Evolutionary conservation across 225 moss, liverwort and hornwort genomes (phyloP), one percentile per base, ranked within the genome.

Genomic region (Rhytidiadelphus loreus): DNA sequence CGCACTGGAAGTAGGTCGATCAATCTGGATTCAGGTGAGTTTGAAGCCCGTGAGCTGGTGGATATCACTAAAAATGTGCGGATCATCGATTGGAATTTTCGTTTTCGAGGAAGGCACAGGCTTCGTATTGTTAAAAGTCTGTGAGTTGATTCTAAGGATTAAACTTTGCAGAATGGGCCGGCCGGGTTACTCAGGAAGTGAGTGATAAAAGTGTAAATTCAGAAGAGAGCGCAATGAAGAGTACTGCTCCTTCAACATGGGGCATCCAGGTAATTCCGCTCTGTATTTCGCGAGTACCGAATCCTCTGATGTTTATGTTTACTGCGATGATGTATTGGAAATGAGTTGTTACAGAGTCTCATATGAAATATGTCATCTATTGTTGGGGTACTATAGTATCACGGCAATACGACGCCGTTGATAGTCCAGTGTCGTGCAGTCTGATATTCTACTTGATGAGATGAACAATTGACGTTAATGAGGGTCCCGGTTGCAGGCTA

Each of bases 21-120:
- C 91, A 91, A 76, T 86, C 91, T 94, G 91, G 94, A 94, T 91
- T 91, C 92, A 79, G 92, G 92, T 92, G 90, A 89, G 89, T 87
- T 83, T 74, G 48, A 79, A 77, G n/a, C 52, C 25, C 35, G 60
- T 74, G 61, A 64, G 77, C 52, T 66, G 69, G 65, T 46, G 77
- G 57, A 83, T 57, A 58, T 48, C 24, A 25, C 58, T 50, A 41
- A 12, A 77, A 59, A 59, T 61, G 69, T 79, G 70, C 28, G 52
- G 72, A 26, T 84, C n/a, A 58, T 84, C 22, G 60, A 80, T 87
- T 89, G 77, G 50, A 71, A 68, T 44, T 88, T 60, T 75, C 15
- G 48, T 62, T 46, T 50, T 70, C 63, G 29, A 35, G 59, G 58
- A 75, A 44, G 57, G 43, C 66, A 37, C n/a, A 58, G 82, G 65